Evolutionary conservation across 2,329 filamentous ascomycete genomes (phyloP).

Genomic region (Cylindrodendrum hubeiense): DNA sequence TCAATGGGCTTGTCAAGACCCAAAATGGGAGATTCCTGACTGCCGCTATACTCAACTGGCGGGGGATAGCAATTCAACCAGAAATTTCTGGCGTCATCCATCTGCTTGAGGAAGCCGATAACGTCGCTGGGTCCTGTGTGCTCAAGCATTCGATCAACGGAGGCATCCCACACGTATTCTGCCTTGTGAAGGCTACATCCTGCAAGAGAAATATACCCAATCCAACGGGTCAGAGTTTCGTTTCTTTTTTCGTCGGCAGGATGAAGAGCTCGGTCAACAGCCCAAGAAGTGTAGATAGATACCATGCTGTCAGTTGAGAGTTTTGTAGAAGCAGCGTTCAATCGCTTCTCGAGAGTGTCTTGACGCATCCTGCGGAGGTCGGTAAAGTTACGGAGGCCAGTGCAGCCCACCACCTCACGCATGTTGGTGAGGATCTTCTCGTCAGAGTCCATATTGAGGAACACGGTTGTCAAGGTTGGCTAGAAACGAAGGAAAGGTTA

Average conservation of each 20-base stretch:
- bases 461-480: neutral
- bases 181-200: neutral
- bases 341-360: conserved; percentile 37
- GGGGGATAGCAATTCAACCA: neutral
- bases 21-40: neutral
- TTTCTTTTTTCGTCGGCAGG: neutral
- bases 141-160: neutral
- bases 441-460: conserved; percentile 36
- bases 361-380: conserved; percentile 43
- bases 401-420: conserved; percentile 38
- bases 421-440: conserved; percentile 34
- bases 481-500: neutral
- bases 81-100: neutral
- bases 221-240: neutral
- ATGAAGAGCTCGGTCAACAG: conserved; percentile 33
- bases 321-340: conserved; percentile 17
- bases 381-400: conserved; percentile 31
- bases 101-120: neutral
- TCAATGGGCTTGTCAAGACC: neutral
- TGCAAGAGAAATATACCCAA: neutral
- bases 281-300: conserved; percentile 45
- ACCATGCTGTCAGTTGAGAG: conserved; percentile 33
- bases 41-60: neutral
- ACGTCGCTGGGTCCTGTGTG: neutral
- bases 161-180: neutral